Evolutionary conservation across 164 flowering plant species (phyloP).

Genomic region (Hamamelis virginiana): DNA sequence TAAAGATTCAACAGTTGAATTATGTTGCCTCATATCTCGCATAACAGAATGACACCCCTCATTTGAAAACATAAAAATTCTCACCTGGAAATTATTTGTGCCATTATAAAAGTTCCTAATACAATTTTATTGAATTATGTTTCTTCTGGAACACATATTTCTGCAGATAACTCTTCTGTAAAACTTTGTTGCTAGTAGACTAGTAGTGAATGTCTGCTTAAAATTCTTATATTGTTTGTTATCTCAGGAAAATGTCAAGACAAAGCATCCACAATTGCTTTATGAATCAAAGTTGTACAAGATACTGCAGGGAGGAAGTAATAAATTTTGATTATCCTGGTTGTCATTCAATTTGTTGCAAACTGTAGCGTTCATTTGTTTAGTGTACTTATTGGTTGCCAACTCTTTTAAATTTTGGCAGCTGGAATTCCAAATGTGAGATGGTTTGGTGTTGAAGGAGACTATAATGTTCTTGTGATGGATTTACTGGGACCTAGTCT

Average conservation of each 20-base stretch:
- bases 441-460: constrained; percentile 83
- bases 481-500: constrained; percentile 79
- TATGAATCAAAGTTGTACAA: constrained; percentile 72
- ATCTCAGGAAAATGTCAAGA: constrained; percentile 68
- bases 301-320: constrained; percentile 82
- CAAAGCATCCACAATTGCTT: constrained; percentile 73
- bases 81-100: neutral
- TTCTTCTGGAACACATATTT: neutral
- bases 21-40: too few relatives aligned
- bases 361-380: neutral
- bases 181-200: too few relatives aligned
- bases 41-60: too few relatives aligned
- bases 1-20: too few relatives aligned
- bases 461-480: constrained; percentile 76
- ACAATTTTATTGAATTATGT: neutral
- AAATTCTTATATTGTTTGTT: constrained; percentile 8
- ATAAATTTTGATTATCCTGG: constrained; percentile 3
- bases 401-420: constrained; percentile 24
- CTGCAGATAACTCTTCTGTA: neutral
- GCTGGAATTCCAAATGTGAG: constrained; percentile 72
- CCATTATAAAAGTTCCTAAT: neutral
- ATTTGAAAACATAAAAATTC: too few relatives aligned
- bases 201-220: neutral
- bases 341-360: neutral
- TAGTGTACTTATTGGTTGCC: constrained; percentile 8